Evolutionary conservation across 225 moss, liverwort and hornwort species (phyloP), one percentile per base, ranked within the genome.

Genomic region (Rhytidiadelphus loreus): DNA sequence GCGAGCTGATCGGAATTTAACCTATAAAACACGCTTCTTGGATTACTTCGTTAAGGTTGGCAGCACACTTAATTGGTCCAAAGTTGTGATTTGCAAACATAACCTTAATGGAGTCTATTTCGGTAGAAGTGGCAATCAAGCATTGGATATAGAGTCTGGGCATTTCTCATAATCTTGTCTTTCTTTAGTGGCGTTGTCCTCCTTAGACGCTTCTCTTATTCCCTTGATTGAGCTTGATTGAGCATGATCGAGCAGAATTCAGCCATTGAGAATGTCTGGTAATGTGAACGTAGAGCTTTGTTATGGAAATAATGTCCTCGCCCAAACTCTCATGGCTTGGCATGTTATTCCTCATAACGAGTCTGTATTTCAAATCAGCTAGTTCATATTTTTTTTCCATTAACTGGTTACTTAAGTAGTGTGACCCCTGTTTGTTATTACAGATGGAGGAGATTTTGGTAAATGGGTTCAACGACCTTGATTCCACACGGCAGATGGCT

Each of bases 1-100:
- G 88, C 91, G 93, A 85, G 93, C 94, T 72, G 92, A 94, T 87
- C 90, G 93, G n/a, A 94, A 93, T 84, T 87, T 94, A 68, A 89
- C 89, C 30, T 93, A 93, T 59, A 93, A 93, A 81, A 81, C 88
- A 70, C 73, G 88, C 74, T 61, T 90, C 43, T 37, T 58, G 76
- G 92, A 86, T 86, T 84, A 84, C 71, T 29, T 93, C 58, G 84
- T 84, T 57, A 85, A 88, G 93, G 94, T 93, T 26, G 32, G 86
- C 78, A 62, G 44, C 53, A 43, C 60, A 82, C 76, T 88, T 62
- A 17, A 41, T 59, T 39, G 17, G 46, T 62, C 22, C 12, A 56
- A 77, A 83, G 37, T 83, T 74, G 76, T 74, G 63, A 69, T 69
- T 53, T 77, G 29, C 56, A 9, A 58, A 46, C 46, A 25, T 60